Base-by-base conservation (phyloP, 2,329 filamentous ascomycete species). In the Botrytis fragariae region DNA sequence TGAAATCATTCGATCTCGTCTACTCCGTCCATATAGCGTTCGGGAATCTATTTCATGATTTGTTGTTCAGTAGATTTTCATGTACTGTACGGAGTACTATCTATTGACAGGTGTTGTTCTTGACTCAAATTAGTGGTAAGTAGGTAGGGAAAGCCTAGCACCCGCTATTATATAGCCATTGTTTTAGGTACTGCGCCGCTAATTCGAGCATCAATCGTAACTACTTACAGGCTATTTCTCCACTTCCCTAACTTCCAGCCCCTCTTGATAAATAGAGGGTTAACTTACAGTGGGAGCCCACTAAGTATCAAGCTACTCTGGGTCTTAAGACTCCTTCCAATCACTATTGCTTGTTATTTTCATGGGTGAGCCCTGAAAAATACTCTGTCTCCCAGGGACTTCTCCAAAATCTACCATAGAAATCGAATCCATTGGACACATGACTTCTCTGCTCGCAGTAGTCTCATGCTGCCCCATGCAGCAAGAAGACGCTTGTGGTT, bases 391-490 rank as follows among this genome's bases (percentile, higher is more conserved):
- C 14, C 71, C 62, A 69, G 71, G 64, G 35, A 57, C 45, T 65
- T 48, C 48, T 22, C 54, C 59, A 71, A 48, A 71, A 25, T 37
- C 37, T 59, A 42, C 70, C 70, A 64, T 35, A 45, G n/a, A 57
- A 44, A 69, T 72, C 62, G 51, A 68, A 59, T 72, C 29, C 71
- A 73, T 70, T 70, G 71, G 71, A 69, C 71, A 73, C 59, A 69
- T 73, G 65, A 73, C 57, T 59, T 61, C 29, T 70, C n/a, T 45
- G 42, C 42, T 70, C 71, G 65, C 71, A 73, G 65, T 73, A 73
- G 71, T 70, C 71, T 63, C 44, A 70, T 70, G 71, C 54, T 70
- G 42, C 54, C 71, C 59, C 71, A 73, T 73, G 71, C 65, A 73
- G 57, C 70, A 37, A 73, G 64, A 73, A 39, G 45, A 37, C 71